A percentile compares a stretch with the other conserved stretches of the same genome.
Evolutionary conservation across 495 filamentous ascomycete genomes (phyloP).

Genomic region (Penicillium riverlandense): DNA sequence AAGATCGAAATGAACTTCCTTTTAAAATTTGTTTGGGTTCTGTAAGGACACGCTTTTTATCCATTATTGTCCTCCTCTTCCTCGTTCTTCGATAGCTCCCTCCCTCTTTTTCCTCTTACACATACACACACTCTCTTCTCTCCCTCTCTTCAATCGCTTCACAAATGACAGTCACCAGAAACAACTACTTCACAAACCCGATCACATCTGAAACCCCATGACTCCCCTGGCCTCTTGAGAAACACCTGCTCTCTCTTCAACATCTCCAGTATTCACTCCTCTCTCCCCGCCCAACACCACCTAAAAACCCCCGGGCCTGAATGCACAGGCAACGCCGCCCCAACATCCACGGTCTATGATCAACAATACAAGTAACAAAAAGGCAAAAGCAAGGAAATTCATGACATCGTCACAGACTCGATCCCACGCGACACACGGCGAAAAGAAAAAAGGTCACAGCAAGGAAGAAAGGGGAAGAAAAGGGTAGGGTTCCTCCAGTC

Average conservation of each 20-base stretch:
- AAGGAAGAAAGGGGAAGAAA: constrained; percentile 7
- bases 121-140: too few relatives aligned
- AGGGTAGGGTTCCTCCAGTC: constrained; percentile 2
- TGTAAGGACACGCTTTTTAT: constrained; percentile 24
- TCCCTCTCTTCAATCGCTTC: background rate
- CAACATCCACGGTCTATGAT: background rate
- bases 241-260: constrained; percentile 1
- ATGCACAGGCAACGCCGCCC: background rate
- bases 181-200: background rate
- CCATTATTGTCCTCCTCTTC: constrained; percentile 1
- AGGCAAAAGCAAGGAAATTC: constrained; percentile 29
- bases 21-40: constrained; percentile 22
- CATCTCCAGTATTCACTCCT: background rate
- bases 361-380: background rate
- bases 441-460: constrained; percentile 5
- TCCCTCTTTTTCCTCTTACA: background rate
- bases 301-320: background rate
- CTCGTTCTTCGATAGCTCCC: background rate
- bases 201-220: background rate
- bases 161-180: background rate
- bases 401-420: constrained; percentile 32
- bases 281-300: background rate
- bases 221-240: background rate
- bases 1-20: constrained; percentile 11
- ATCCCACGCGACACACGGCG: constrained; percentile 20